Evolutionary conservation across 2,329 filamentous ascomycete genomes (phyloP), one percentile per base, ranked within the genome.

Genomic region (Clathrospora elynae): DNA sequence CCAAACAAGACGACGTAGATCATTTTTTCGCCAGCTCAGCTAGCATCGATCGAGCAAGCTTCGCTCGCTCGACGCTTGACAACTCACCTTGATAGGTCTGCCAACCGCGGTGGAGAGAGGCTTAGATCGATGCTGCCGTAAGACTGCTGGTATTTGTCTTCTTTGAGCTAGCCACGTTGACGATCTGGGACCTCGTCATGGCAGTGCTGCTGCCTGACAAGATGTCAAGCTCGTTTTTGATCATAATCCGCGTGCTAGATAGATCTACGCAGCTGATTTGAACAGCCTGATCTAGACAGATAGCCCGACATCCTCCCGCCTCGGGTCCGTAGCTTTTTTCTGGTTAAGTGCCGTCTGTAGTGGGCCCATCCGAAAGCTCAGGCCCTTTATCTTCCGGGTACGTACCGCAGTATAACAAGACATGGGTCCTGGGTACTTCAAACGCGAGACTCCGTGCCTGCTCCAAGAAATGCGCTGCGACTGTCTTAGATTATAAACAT

Each of bases 21-120:
- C 35, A 35, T 42, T 47, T 49, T n/a, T 23, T 25, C 29, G 57
- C 61, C 64, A 66, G 46, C 61, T 58, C 61, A 63, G 45, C 46
- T 59, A 59, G 53, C 38, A 56, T 55, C 31, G 53, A 44, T 55
- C 45, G 35, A 61, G 55, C 62, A 64, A 60, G 54, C 57, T 51
- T 37, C 20, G 29, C 33, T 41, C 41, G 36, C 32, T 42, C 36
- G 18, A 26, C 48, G 29, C 31, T 35, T 39, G 30, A 44, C 12
- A 34, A 30, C 16, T 47, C 22, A 29, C 23, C 35, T 10, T 32
- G 36, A 56, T 59, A 59, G 51, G 49, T 28, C 17, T 33, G 7
- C 32, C 35, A 35, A 36, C 30, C 37, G 32, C 28, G 12, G 23
- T 20, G 17, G 31, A 40, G 14, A 29, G 24, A 24, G 18, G 43